Conservation (phyloP, 2,329 filamentous ascomycete species). For the Fusarium sp. region DNA sequence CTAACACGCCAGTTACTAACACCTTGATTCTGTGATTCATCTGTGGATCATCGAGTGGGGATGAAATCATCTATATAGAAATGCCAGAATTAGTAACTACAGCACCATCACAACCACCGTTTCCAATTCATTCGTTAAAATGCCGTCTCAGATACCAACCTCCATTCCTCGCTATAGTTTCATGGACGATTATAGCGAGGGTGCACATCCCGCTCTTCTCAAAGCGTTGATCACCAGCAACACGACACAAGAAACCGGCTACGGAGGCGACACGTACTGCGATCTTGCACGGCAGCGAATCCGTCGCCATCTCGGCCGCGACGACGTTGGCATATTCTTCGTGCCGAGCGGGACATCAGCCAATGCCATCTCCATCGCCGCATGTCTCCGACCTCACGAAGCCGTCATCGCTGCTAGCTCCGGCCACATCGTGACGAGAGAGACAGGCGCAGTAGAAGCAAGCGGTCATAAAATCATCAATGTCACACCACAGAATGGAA, state of each 20-base stretch:
- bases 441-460: conserved; percentile 61
- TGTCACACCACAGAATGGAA: conserved; percentile 55
- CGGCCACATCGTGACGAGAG: conserved; percentile 59
- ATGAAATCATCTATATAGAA: conserved; percentile 28
- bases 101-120: background rate
- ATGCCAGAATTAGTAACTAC: background rate
- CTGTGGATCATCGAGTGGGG: conserved; percentile 29
- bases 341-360: conserved; percentile 62
- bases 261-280: conserved; percentile 57
- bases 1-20: conserved; percentile 39
- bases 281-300: conserved; percentile 54
- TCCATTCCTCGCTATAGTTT: conserved; percentile 53
- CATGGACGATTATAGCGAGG: conserved; percentile 62
- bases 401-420: conserved; percentile 60
- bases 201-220: conserved; percentile 59
- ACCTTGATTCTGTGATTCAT: conserved; percentile 8
- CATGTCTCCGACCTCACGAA: conserved; percentile 59
- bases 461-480: conserved; percentile 62
- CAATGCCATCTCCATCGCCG: conserved; percentile 61
- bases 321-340: conserved; percentile 59
- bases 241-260: conserved; percentile 55
- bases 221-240: conserved; percentile 57
- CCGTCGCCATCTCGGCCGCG: conserved; percentile 47
- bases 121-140: background rate
- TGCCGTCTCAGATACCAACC: conserved; percentile 32